These are phyloP conservation scores for Apiotrichum brassicae DNA, from an alignment of 1,284 basidiomycete species.

Conservation along the genomic window DNA sequence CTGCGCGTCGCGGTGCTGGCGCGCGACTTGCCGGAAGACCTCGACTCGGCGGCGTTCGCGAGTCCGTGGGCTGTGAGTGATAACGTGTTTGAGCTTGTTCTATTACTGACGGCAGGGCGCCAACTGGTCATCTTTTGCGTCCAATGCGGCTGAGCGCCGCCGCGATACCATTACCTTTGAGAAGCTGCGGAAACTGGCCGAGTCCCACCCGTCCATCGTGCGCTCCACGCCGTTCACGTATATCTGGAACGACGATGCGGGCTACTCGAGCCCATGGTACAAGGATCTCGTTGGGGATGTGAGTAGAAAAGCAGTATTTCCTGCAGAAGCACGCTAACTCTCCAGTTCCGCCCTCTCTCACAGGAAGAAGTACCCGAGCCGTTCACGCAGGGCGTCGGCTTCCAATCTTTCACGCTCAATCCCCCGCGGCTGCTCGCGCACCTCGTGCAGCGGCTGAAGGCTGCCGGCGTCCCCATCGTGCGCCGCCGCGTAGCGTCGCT, in stretches of 20 bases:
- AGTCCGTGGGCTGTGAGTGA: conserved; percentile 65
- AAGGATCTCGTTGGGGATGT: conserved; percentile 53
- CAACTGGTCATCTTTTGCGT: conserved; percentile 59
- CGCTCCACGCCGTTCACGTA: conserved; percentile 50
- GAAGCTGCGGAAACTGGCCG: conserved; percentile 51
- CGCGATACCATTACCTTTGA: conserved; percentile 42
- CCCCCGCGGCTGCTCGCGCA: conserved; percentile 42
- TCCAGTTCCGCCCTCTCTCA: conserved; percentile 27
- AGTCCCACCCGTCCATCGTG: conserved; percentile 43
- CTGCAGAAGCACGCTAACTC: neutral
- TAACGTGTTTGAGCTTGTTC: too few relatives aligned
- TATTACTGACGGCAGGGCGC: conserved; percentile 52
- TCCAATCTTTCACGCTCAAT: conserved; percentile 45
- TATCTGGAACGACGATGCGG: conserved; percentile 42
- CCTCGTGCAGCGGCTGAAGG: conserved; percentile 30
- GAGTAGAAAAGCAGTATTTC: conserved; percentile 20
- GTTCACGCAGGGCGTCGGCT: conserved; percentile 32
- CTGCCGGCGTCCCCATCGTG: conserved; percentile 34
- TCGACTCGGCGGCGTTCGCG: conserved; percentile 57
- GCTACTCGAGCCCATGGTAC: conserved; percentile 51
- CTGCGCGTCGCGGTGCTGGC: conserved; percentile 58
- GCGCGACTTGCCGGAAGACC: conserved; percentile 60
- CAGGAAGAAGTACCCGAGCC: conserved; percentile 11
- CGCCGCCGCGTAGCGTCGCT: conserved; percentile 37
- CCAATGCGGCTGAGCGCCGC: conserved; percentile 47